Evolutionary conservation across 176 grass and related monocot genomes (phyloP), one percentile per base, ranked within the genome.

Genomic region (Calamus simplicifolius): DNA sequence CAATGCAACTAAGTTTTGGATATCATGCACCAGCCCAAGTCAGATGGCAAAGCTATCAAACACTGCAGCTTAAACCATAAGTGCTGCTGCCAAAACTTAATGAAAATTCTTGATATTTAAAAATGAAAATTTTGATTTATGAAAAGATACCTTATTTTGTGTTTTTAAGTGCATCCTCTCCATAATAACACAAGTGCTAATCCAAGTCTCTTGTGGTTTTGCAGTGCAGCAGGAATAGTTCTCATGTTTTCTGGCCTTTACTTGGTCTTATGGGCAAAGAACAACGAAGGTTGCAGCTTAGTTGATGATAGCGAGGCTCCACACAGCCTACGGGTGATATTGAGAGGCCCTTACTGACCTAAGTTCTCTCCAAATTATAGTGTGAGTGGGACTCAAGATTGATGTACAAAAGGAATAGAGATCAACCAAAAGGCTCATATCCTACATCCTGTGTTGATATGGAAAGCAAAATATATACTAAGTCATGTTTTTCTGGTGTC

Each of bases 221-320:
- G 62, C 84, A 93, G 80, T 67, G 51, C 87, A 30, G 16, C 74
- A 59, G 89, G 80, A 23, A 81, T 81, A 80, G 19, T 81, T 35
- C 54, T 87, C 58, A 67, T 93, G 7, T 93, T 87, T 63, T 78
- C 60, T 19, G 89, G 89, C 31, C 62, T 87, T 17, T 93, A 87
- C 29, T 48, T 75, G 48, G 89, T 93, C 23, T 49, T 87, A 27
- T 87, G 84, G 89, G 83, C 89, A 29, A 87, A 87, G 73, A 84
- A 72, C 70, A 81, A 78, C 51, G 89, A 93, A 84, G 58, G 70
- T 4, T 59, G 58, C 7, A 66, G 48, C 49, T 56, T 71, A 13
- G 35, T 13, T 13, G 35, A 43, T 62, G 30, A 66, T 19, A 29
- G 51, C 18, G 29, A n/a, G 21, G 73, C 10, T 62, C 17, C 54